These are phyloP conservation scores for Nakaseomyces uthaithaninus DNA, from an alignment of 1,139 yeast species.

Conservation along the genomic window DNA sequence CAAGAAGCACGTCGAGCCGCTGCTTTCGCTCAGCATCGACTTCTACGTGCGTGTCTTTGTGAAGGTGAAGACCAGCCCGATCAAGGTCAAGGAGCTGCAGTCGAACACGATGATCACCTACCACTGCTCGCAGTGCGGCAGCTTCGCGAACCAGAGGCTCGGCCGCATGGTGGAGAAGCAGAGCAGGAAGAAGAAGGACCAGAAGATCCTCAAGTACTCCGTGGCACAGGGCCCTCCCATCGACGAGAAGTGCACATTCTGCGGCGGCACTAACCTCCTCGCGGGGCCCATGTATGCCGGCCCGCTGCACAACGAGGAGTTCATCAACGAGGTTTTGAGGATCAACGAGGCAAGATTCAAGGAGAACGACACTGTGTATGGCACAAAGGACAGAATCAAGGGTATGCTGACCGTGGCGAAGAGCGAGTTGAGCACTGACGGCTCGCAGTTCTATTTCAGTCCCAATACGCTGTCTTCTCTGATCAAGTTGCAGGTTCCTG, in stretches of 20 bases:
- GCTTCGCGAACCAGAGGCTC: conserved; percentile 60
- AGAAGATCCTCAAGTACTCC: conserved; percentile 41
- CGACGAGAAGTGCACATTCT: conserved; percentile 53
- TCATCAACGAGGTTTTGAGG: conserved; percentile 54
- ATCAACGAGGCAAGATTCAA: conserved; percentile 44
- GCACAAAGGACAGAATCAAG: conserved; percentile 73
- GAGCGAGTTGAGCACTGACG: conserved; percentile 46
- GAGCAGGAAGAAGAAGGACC: conserved; percentile 29
- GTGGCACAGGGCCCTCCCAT: conserved; percentile 52
- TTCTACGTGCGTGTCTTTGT: conserved; percentile 84
- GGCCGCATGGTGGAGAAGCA: conserved; percentile 49
- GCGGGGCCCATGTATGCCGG: conserved; percentile 99
- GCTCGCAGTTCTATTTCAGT: conserved; percentile 68
- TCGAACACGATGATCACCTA: conserved; percentile 70
- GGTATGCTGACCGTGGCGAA: conserved; percentile 87
- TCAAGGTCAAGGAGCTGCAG: conserved; percentile 66
- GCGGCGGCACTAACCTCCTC: conserved; percentile 62
- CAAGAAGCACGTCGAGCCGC: conserved; percentile 79
- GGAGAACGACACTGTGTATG: conserved; percentile 44
- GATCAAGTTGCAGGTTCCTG: conserved; percentile 76
- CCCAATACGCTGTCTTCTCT: conserved; percentile 69
- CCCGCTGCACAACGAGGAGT: conserved; percentile 57
- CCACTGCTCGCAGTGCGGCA: conserved; percentile 83
- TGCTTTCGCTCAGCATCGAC: conserved; percentile 77
- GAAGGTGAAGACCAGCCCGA: conserved; percentile 67